Percentiles rank a stretch among this genome's conserved stretches.
These are phyloP conservation scores for Theileria equi DNA, from an alignment of 169 alveolate species.

Conservation along the genomic window DNA sequence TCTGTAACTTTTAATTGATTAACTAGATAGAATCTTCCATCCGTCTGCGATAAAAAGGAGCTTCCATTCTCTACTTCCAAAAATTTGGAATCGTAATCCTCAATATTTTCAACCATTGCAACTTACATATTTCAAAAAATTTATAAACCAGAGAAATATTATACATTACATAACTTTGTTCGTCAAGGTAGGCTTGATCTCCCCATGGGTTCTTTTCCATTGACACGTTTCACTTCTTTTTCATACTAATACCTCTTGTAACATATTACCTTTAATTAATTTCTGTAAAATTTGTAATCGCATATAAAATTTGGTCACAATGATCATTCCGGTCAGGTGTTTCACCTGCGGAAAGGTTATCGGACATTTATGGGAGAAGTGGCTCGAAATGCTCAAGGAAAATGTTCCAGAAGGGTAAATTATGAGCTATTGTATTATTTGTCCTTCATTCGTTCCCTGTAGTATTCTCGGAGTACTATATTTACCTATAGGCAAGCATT, in stretches of 20 bases:
- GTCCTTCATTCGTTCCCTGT: not conserved
- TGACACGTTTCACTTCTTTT: not conserved
- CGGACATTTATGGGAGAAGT: slow-evolving; percentile 96
- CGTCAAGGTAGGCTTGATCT: no score
- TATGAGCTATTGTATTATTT: not conserved
- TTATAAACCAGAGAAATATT: not conserved
- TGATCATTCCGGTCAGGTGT: slow-evolving; percentile 99
- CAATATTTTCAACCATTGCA: not conserved
- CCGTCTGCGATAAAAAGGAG: not conserved
- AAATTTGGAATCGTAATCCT: slow-evolving; percentile 1
- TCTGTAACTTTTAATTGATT: not conserved
- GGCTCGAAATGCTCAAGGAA: slow-evolving; percentile 85
- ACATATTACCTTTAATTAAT: not conserved
- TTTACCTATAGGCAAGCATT: slow-evolving; percentile 84
- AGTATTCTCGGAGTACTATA: not conserved
- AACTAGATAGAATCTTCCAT: not conserved
- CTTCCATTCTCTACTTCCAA: not conserved
- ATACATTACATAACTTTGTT: not conserved
- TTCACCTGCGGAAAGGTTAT: slow-evolving; percentile 99
- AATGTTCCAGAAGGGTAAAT: slow-evolving; percentile 87
- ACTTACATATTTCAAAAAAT: not conserved
- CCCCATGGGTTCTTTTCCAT: not conserved
- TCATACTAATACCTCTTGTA: not conserved
- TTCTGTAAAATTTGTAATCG: not conserved
- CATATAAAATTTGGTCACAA: slow-evolving; percentile 20